Base-by-base conservation (phyloP, 2,329 filamentous ascomycete species). In the Colletotrichum agaves region DNA sequence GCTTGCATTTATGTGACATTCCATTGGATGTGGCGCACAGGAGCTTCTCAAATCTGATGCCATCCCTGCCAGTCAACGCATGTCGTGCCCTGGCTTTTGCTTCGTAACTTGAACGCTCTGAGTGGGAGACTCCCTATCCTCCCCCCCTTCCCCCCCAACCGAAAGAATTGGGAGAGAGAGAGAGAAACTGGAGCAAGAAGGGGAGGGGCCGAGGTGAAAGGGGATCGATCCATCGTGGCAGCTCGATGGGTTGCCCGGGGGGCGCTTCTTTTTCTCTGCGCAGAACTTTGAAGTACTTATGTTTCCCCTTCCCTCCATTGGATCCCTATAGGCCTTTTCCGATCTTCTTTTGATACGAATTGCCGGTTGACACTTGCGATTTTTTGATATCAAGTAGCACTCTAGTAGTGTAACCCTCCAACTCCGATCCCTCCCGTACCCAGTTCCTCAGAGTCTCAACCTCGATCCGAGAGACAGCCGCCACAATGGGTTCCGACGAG, bases 401-500 rank as follows among this genome's bases (percentile, higher is more conserved):
- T 43, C 39, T 41, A 39, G 21, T 33, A 55, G 41, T 47, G 44
- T 43, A 43, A 27, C 63, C 35, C 37, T 46, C 50, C n/a, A 21
- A 39, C 44, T 31, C 13, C 19, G 8, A 35, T 7, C 37, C 27
- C 46, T 35, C 41, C 27, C 39, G n/a, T 21, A 35, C 17, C 46
- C 46, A 43, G 59, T 37, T 23, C 46, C 13, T 15, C 19, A 43
- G 19, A 43, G 23, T 33, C 43, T 50, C 31, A 63, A 7, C 15
- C 33, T 52, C 58, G 58, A 52, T 33, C 17, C 47, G 46, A 61
- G 61, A 67, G 46, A 67, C 41, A 57, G 27, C 64, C 70, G 63
- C 43, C 73, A 80, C 69, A 61, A 84, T 84, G 81, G 78, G 76
- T 71, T 77, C 77, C 73, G 76, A 83, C 76, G 77, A 82, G 49